These are phyloP conservation scores for Sporothrix luriei DNA, from an alignment of 2,329 filamentous ascomycete genomes.

Conservation along the genomic window DNA sequence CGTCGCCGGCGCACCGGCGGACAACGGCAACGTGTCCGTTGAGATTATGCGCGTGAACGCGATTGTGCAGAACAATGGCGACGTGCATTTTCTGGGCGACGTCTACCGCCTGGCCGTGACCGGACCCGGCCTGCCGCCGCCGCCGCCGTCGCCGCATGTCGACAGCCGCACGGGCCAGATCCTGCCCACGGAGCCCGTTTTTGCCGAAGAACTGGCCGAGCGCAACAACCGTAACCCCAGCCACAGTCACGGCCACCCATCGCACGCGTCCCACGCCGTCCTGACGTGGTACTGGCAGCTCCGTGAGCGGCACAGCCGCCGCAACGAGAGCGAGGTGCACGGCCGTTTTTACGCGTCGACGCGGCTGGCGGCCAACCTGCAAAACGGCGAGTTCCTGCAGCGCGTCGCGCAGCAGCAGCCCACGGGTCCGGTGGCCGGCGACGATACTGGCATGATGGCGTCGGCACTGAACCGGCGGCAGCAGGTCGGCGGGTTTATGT, in stretches of 20 bases:
- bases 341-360: constrained; percentile 63
- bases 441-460: constrained; percentile 44
- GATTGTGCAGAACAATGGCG: constrained; percentile 37
- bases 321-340: constrained; percentile 50
- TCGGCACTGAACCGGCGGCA: constrained; percentile 57
- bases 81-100: constrained; percentile 40
- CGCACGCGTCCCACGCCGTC: not conserved
- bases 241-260: no score
- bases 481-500: constrained; percentile 46
- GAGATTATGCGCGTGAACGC: constrained; percentile 41
- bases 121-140: constrained; percentile 9
- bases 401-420: constrained; percentile 38
- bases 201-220: constrained; percentile 40
- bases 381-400: constrained; percentile 30
- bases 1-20: constrained; percentile 55
- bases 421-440: constrained; percentile 1
- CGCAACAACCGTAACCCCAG: no score
- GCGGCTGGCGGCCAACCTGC: constrained; percentile 55
- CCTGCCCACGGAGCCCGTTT: constrained; percentile 34
- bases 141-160: constrained; percentile 19
- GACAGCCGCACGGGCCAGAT: constrained; percentile 28
- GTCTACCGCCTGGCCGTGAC: constrained; percentile 39
- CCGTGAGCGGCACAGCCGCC: constrained; percentile 38
- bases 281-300: constrained; percentile 42
- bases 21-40: constrained; percentile 61